Conservation (phyloP, 768 basidiomycete species). For the Tylopilus plumbeoviolaceoides region DNA sequence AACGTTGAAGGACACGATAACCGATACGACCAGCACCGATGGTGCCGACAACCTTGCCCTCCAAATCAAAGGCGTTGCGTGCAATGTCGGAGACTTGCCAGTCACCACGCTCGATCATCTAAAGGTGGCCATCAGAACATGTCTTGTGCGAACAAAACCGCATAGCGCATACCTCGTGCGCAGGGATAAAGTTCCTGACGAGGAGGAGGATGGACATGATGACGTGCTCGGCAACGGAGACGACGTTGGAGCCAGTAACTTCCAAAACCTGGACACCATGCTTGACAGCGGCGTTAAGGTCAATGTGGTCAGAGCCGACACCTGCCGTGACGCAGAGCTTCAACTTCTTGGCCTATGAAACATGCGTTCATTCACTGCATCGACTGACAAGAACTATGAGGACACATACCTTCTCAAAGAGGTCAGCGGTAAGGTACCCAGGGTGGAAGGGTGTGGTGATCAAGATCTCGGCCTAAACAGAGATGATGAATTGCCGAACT, state of each 20-base stretch:
- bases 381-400: neutral
- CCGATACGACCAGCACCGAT: conserved; percentile 84
- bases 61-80: conserved; percentile 82
- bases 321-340: conserved; percentile 89
- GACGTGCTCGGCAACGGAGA: conserved; percentile 89
- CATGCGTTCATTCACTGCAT: neutral
- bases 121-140: neutral
- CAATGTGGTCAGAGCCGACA: conserved; percentile 88
- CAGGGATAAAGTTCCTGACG: conserved; percentile 85
- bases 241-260: conserved; percentile 87
- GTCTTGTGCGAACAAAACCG: neutral
- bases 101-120: conserved; percentile 81
- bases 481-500: conserved; percentile 10
- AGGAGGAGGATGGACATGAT: conserved; percentile 87
- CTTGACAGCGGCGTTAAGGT: conserved; percentile 84
- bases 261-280: conserved; percentile 77
- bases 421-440: conserved; percentile 72
- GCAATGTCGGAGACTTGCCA: conserved; percentile 86
- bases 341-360: conserved; percentile 77
- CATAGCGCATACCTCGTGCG: conserved; percentile 60
- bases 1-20: conserved; percentile 78
- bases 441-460: conserved; percentile 88
- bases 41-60: conserved; percentile 88
- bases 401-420: conserved; percentile 56
- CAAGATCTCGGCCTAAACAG: conserved; percentile 63